These are phyloP conservation scores for Polytrichum formosum DNA, from an alignment of 225 moss, liverwort and hornwort species.

Conservation along the genomic window DNA sequence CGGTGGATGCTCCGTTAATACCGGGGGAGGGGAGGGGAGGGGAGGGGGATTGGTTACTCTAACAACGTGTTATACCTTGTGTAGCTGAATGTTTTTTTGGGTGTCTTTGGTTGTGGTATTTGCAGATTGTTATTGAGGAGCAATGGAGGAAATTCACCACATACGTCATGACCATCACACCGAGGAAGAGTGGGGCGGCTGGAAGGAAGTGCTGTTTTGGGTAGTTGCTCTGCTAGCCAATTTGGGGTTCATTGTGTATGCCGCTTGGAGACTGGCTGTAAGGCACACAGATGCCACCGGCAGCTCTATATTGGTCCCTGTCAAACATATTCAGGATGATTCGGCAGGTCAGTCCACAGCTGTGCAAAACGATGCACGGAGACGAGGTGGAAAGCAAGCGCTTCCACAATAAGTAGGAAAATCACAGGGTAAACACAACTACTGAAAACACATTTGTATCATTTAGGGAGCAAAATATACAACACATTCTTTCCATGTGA, in stretches of 20 bases:
- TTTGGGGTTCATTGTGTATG: constrained; percentile 42
- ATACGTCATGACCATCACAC: constrained; percentile 38
- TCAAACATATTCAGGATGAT: constrained; percentile 36
- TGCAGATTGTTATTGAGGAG: constrained; percentile 9
- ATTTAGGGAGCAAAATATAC: too few species aligned
- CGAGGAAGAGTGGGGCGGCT: constrained; percentile 47
- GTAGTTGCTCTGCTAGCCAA: constrained; percentile 37
- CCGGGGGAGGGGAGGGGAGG: too few species aligned
- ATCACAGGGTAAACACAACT: too few species aligned
- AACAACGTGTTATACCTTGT: too few species aligned
- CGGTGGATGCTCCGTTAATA: too few species aligned
- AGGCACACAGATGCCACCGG: constrained; percentile 89
- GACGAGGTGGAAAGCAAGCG: constrained; percentile 36
- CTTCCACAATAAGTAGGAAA: constrained; percentile 31
- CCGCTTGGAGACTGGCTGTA: constrained; percentile 77
- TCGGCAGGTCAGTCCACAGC: constrained; percentile 37
- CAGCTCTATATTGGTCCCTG: constrained; percentile 57
- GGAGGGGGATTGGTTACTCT: too few species aligned
- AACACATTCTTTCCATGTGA: too few species aligned
- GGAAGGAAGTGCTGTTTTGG: constrained; percentile 65
- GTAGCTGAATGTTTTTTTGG: not conserved
- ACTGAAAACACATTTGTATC: too few species aligned
- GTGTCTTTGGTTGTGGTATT: not conserved
- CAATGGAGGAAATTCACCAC: constrained; percentile 44
- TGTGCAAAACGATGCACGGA: constrained; percentile 38